These are phyloP conservation scores for Pouteria campechiana DNA, from an alignment of 179 eudicot genomes.

Conservation along the genomic window DNA sequence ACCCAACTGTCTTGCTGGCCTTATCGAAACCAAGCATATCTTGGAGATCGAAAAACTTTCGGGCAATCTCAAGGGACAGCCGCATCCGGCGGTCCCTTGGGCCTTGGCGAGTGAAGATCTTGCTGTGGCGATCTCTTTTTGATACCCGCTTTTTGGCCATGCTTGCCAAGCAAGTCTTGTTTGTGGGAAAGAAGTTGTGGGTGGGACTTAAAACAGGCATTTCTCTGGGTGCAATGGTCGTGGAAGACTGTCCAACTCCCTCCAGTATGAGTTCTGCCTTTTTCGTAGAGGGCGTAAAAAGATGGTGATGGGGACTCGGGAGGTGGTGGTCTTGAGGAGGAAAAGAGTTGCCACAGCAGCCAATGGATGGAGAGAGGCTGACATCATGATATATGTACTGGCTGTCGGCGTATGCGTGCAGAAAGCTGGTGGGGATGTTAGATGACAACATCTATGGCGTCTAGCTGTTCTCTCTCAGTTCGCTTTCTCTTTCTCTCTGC, in stretches of 20 bases:
- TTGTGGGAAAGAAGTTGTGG: too few species aligned
- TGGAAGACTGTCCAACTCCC: too few species aligned
- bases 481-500: too few species aligned
- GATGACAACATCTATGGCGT: conserved; percentile 7
- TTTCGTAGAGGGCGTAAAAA: not conserved
- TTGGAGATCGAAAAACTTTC: conserved; percentile 25
- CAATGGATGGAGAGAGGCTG: conserved; percentile 11
- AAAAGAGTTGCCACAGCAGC: conserved; percentile 7
- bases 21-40: conserved; percentile 29
- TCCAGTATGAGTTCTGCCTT: not conserved
- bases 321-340: conserved; percentile 8
- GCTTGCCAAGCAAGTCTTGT: not conserved
- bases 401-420: not conserved
- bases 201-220: too few species aligned
- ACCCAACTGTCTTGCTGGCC: conserved; percentile 32
- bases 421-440: not conserved
- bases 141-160: conserved; percentile 5
- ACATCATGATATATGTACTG: not conserved
- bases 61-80: conserved; percentile 28
- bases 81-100: conserved; percentile 38
- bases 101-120: conserved; percentile 34
- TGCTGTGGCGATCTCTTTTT: conserved; percentile 39
- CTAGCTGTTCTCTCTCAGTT: too few species aligned
- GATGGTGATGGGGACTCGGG: conserved; percentile 3
- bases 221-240: not conserved